Conservation (phyloP, 192 early-diverging fungal species). For the Lobulomyces angularis region DNA sequence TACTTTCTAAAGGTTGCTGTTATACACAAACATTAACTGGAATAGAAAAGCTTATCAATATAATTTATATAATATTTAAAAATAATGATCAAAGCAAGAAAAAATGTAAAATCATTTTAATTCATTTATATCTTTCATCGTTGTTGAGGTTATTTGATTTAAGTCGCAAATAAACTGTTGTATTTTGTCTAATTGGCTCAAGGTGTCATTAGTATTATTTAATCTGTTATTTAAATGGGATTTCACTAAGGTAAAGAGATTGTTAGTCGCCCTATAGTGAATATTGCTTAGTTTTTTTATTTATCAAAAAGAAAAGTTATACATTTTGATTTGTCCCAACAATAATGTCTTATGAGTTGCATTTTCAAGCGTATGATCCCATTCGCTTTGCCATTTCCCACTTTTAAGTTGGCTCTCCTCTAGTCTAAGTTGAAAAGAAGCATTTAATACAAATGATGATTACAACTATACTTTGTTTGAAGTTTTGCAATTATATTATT, state of each 20-base stretch:
- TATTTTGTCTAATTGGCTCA: constrained; percentile 45
- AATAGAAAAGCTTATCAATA: too few species aligned
- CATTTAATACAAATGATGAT: too few species aligned
- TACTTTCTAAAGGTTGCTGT: too few species aligned
- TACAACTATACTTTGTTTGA: constrained; percentile 37
- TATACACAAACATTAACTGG: too few species aligned
- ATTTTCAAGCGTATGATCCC: constrained; percentile 38
- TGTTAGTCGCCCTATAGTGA: constrained; percentile 37
- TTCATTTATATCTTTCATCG: too few species aligned
- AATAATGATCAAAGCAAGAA: too few species aligned
- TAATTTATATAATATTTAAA: too few species aligned
- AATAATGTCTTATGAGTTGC: constrained; percentile 40
- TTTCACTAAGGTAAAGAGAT: constrained; percentile 46
- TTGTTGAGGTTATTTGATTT: constrained; percentile 8
- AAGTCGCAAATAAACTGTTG: constrained; percentile 38
- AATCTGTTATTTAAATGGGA: constrained; percentile 42
- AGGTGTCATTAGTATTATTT: constrained; percentile 24
- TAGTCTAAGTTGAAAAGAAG: too few species aligned
- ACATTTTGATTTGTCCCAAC: constrained; percentile 53
- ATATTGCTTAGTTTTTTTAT: not conserved
- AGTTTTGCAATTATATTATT: constrained; percentile 52
- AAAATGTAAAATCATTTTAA: too few species aligned
- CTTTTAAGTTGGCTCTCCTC: constrained; percentile 34
- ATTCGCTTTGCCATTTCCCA: constrained; percentile 36
- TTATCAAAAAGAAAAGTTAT: constrained; percentile 3